Conservation (phyloP, 2,329 filamentous ascomycete species). For the Fusarium agapanthi region DNA sequence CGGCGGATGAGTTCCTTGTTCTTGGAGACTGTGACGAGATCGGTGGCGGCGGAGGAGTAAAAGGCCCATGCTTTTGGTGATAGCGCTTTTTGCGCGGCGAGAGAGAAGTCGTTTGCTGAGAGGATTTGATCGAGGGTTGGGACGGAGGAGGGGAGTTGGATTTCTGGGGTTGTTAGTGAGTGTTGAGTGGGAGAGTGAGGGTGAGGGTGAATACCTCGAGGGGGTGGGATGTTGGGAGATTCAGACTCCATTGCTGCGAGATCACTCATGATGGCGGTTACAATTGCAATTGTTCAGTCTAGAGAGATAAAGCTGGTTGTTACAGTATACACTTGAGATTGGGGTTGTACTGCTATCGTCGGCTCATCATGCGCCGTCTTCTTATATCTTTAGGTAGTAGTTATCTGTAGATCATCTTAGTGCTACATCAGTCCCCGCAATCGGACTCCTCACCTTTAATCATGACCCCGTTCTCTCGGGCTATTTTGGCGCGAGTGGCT, state of each 20-base stretch:
- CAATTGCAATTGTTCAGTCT: not conserved
- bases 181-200: not conserved
- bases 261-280: constrained; percentile 34
- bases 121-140: constrained; percentile 38
- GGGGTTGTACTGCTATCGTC: not conserved
- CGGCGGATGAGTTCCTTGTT: constrained; percentile 64
- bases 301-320: not conserved
- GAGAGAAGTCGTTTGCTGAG: constrained; percentile 64
- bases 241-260: constrained; percentile 42
- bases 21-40: constrained; percentile 62
- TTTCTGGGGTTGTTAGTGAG: constrained; percentile 8
- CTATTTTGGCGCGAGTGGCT: constrained; percentile 23
- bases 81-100: constrained; percentile 62
- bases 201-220: constrained; percentile 20
- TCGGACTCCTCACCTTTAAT: constrained; percentile 27
- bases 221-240: constrained; percentile 39
- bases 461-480: constrained; percentile 11
- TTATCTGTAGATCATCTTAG: not conserved
- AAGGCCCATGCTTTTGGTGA: constrained; percentile 75
- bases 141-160: constrained; percentile 23
- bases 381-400: not conserved
- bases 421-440: constrained; percentile 14
- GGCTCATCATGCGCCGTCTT: not conserved
- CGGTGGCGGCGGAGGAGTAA: constrained; percentile 72
- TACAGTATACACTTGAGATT: not conserved